phyloP scores from a whole-genome alignment of 768 basidiomycete species.

The Boletus pseudopeckii region DNA sequence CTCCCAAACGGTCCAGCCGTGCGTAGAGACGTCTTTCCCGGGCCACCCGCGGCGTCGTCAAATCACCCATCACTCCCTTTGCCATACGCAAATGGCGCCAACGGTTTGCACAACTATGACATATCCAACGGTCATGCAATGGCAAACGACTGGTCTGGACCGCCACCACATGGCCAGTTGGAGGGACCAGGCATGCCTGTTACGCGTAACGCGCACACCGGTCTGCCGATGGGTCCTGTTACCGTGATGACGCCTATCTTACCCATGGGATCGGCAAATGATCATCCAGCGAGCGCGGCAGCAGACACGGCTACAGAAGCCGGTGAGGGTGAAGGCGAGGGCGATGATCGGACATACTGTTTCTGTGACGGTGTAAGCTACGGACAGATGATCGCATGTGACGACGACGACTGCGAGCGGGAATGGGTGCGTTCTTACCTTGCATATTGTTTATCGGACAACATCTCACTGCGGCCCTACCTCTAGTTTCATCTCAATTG shows the following conservation, averaged over 20 bases:
- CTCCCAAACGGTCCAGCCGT: slow-evolving; percentile 38
- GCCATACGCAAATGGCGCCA: slow-evolving; percentile 36
- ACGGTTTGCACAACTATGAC: slow-evolving; percentile 41
- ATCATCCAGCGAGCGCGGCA: slow-evolving; percentile 35
- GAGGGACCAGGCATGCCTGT: slow-evolving; percentile 82
- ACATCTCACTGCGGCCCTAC: slow-evolving; percentile 9
- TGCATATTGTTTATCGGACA: neutral
- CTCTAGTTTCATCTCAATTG: slow-evolving; percentile 77
- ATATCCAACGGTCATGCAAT: slow-evolving; percentile 35
- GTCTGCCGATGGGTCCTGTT: slow-evolving; percentile 24
- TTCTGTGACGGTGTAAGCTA: slow-evolving; percentile 81
- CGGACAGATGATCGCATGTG: slow-evolving; percentile 95
- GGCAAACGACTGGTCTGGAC: slow-evolving; percentile 46
- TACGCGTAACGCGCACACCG: slow-evolving; percentile 37
- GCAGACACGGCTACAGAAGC: slow-evolving; percentile 44
- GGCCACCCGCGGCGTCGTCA: slow-evolving; percentile 47
- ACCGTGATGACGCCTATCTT: slow-evolving; percentile 23
- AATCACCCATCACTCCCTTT: slow-evolving; percentile 55
- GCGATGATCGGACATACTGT: slow-evolving; percentile 71
- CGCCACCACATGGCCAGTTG: slow-evolving; percentile 50
- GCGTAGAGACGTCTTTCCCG: slow-evolving; percentile 43
- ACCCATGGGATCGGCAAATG: slow-evolving; percentile 26
- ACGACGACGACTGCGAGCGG: slow-evolving; percentile 70
- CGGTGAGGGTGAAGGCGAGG: slow-evolving; percentile 50
- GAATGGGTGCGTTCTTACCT: slow-evolving; percentile 74